Base-by-base conservation (phyloP, 306 rosid genomes). In the Luffa aegyptiaca region DNA sequence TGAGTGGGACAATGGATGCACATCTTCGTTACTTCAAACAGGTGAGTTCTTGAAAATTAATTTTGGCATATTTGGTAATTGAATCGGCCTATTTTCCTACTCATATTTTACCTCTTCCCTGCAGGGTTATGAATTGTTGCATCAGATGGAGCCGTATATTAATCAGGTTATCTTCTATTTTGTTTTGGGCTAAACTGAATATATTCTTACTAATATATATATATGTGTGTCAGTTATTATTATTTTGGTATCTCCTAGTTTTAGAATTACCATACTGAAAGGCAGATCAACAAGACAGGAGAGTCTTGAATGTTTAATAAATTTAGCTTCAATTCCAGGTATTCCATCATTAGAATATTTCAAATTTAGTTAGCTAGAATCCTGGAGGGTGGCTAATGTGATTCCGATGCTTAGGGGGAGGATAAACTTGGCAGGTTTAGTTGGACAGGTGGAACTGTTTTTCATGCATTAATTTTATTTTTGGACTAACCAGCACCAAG, bases 1-100 rank as follows among this genome's bases (percentile, higher is more conserved):
- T 96, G 82, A 96, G 99, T 83, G 99, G 99, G 78, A 96, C 99
- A 76, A 93, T 96, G 99, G 99, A 96, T 80, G 99, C 99, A 0
- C 99, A 96, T 87, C 96, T 96, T 81, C 97, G 98, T 79, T 96
- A 96, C 87, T 96, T 96, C 86, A 96, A 96, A 86, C 99, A 96
- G 94, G 99, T 89, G 69, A 76, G 79, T 52, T 69, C 35, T 45
- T 10, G 56, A 2, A 8, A 48, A 26, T 35, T 69, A 48, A 3
- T 55, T 79, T 80, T 44, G 33, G n/a, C 69, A 33, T 20, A 56
- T 51, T 70, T 11, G 42, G 55, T 53, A 66, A 69, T 51, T 69
- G 37, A 55, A 68, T 31, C 1, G 62, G 6, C 69, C 16, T 85
- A 74, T 75, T 26, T 26, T 51, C 62, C 58, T 70, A 20, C 20